These are phyloP conservation scores for Neurospora sp. DNA, from an alignment of 495 filamentous ascomycete species.

Conservation along the genomic window DNA sequence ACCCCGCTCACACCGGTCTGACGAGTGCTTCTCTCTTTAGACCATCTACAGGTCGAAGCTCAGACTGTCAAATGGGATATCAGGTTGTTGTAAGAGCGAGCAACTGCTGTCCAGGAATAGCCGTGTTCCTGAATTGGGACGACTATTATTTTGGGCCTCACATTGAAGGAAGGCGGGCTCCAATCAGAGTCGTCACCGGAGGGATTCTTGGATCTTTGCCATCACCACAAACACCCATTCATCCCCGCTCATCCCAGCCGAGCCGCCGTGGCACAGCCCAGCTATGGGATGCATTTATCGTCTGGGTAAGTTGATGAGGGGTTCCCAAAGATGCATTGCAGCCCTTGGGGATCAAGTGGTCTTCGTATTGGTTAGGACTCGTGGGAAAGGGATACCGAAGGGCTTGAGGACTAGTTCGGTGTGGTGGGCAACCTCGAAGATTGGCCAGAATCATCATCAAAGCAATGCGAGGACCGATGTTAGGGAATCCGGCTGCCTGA, in stretches of 20 bases:
- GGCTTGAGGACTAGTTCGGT: background rate
- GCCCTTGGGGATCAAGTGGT: background rate
- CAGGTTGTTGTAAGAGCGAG: background rate
- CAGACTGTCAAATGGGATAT: background rate
- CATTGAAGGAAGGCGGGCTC: background rate
- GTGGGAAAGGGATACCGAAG: background rate
- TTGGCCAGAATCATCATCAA: background rate
- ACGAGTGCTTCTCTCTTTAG: background rate
- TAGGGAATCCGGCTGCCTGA: background rate
- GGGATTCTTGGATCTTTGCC: background rate
- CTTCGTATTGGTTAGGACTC: background rate
- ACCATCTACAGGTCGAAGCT: background rate
- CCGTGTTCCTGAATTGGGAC: background rate
- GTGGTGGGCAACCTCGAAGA: background rate
- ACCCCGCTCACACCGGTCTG: background rate
- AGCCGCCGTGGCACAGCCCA: background rate
- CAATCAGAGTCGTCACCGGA: background rate
- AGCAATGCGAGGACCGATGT: background rate
- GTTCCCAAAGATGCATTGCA: constrained; percentile 20
- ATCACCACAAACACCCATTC: background rate
- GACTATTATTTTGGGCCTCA: background rate
- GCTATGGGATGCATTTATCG: background rate
- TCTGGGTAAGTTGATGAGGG: constrained; percentile 8
- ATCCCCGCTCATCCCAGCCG: background rate
- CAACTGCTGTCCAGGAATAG: background rate